phyloP scores from a whole-genome alignment of 2,329 filamentous ascomycete species.

The Colletotrichum sojae region DNA sequence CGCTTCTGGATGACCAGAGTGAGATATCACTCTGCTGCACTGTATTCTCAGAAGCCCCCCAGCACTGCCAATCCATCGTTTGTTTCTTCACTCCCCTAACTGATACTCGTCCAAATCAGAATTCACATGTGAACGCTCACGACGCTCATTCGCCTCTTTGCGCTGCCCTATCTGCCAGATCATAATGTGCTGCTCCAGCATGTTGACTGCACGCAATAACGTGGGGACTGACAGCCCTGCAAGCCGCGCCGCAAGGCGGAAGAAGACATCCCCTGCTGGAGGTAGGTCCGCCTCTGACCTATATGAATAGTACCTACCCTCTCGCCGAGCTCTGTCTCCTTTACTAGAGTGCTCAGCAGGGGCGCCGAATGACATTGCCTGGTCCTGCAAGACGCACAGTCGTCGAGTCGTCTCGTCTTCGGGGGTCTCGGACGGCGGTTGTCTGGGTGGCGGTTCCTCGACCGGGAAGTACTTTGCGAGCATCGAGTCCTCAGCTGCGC shows the following conservation, averaged over 20 bases:
- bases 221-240: constrained; percentile 52
- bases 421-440: constrained; percentile 42
- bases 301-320: constrained; percentile 36
- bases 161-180: constrained; percentile 49
- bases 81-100: no score
- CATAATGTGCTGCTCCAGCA: constrained; percentile 54
- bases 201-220: constrained; percentile 54
- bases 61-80: no score
- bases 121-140: constrained; percentile 11
- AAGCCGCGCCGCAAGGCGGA: constrained; percentile 49
- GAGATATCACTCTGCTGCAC: no score
- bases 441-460: constrained; percentile 43
- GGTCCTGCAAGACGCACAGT: constrained; percentile 20
- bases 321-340: neutral
- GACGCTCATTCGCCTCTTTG: constrained; percentile 26
- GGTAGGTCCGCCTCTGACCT: constrained; percentile 50
- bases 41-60: no score
- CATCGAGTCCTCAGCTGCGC: constrained; percentile 31
- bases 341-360: neutral
- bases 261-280: constrained; percentile 49
- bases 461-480: constrained; percentile 53
- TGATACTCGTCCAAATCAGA: neutral
- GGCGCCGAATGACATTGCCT: constrained; percentile 24
- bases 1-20: no score
- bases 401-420: constrained; percentile 46